phyloP scores from a whole-genome alignment of 352 stramenopile genomes.

The Phytopythium montanum region DNA sequence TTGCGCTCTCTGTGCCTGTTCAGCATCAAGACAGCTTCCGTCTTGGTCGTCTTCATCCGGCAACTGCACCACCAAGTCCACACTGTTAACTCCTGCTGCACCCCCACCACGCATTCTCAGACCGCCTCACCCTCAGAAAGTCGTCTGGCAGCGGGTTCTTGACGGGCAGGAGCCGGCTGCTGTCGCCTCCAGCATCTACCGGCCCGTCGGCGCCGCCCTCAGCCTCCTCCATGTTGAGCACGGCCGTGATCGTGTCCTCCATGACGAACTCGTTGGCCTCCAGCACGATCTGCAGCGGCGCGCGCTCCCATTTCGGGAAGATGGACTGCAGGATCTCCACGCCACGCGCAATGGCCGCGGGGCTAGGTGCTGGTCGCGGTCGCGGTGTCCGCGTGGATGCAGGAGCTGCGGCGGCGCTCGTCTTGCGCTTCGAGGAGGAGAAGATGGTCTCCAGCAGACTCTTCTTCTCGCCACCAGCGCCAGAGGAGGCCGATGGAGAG shows the following conservation, averaged over 20 bases:
- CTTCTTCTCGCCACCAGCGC: slow-evolving; percentile 20
- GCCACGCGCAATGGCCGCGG: slow-evolving; percentile 46
- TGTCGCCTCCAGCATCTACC: not conserved
- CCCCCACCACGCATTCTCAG: not conserved
- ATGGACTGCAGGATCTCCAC: slow-evolving; percentile 78
- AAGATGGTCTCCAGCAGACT: slow-evolving; percentile 48
- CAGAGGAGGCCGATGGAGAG: not conserved
- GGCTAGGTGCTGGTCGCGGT: slow-evolving; percentile 23
- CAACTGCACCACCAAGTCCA: slow-evolving; percentile 28
- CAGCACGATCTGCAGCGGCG: slow-evolving; percentile 63
- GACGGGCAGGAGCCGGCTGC: slow-evolving; percentile 28
- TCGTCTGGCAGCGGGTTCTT: slow-evolving; percentile 79
- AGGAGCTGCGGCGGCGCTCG: slow-evolving; percentile 14
- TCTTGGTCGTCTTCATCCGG: slow-evolving; percentile 34
- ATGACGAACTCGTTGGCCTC: slow-evolving; percentile 76
- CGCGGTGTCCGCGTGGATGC: slow-evolving; percentile 9
- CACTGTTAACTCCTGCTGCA: not conserved
- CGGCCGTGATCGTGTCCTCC: slow-evolving; percentile 76
- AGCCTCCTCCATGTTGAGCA: slow-evolving; percentile 72
- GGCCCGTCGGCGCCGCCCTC: slow-evolving; percentile 23
- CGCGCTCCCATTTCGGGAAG: slow-evolving; percentile 76
- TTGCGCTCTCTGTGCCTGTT: slow-evolving; percentile 8
- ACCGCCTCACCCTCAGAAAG: slow-evolving; percentile 52
- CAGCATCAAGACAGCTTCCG: slow-evolving; percentile 9
- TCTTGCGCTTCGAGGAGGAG: slow-evolving; percentile 44